Base-by-base conservation (phyloP, 306 rosid genomes). In the Lathyrus sativus region DNA sequence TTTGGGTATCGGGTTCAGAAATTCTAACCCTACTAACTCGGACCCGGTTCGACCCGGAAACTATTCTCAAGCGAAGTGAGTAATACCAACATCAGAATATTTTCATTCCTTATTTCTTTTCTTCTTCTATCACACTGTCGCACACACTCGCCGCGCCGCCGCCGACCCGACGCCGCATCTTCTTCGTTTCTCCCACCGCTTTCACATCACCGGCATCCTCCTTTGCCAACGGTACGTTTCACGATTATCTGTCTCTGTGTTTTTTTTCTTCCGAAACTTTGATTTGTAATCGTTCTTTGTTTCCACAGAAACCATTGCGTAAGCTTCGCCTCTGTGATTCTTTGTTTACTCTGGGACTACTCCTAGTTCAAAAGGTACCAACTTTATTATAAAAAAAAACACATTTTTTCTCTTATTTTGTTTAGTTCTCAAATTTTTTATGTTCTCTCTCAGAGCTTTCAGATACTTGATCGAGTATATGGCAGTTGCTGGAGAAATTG, bases 401-500 rank as follows among this genome's bases (percentile, higher is more conserved):
- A 22, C 35, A 22, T 53, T 19, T 14, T 53, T 49, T 5, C 0
- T 9, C 60, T 51, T 10, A 7, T 44, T 42, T 11, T 71, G 17
- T 14, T 14, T 33, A 15, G 10, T 28, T 60, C 57, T 68, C 26
- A 15, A 63, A 44, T 35, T 35, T 62, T 19, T 35, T 39, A 1
- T 22, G 6, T 13, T 44, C 10, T 6, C 2, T 10, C 14, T 44
- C 33, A 43, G 17, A 71, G 70, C 24, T 72, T 78, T 38, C 24
- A n/a, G 9, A 43, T 59, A 17, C 71, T 68, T 50, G 69, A 62
- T 74, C 76, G 62, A 79, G 48, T 57, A 41, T 51, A 79, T 74
- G 79, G 88, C 95, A 11, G 77, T 81, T 71, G 73, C 67, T 14
- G 58, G 78, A 56, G 87, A 87, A 57, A 63, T 82, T 19, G 82